Base-by-base conservation (phyloP, 306 rosid genomes). In the Acacia crassicarpa region DNA sequence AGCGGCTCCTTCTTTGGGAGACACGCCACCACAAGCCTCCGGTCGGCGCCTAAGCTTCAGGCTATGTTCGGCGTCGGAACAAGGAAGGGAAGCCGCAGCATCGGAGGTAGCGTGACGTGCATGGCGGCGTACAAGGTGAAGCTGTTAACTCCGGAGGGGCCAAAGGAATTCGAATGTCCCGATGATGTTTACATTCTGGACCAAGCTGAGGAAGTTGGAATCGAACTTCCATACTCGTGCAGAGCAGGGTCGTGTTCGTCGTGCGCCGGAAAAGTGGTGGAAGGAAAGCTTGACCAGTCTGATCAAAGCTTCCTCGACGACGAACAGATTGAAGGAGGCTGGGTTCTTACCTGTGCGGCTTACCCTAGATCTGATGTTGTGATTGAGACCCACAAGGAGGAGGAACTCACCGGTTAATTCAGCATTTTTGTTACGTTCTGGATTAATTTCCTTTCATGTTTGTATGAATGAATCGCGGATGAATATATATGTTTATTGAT, bases 201-300 rank as follows among this genome's bases (percentile, higher is more conserved):
- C 76, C 83, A 88, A 5, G 92, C 90, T 2, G 89, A 84, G 0
- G 94, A 71, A 2, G 0, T 0, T 0, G 75, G 75, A 1, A 1
- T 71, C 2, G 75, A 91, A 12, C 86, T 91, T 12, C 94, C 94
- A 0, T 91, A 86, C 82, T 91, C 94, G 0, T 91, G 92, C 84
- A 75, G 94, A 17, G 94, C 94, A 8, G 94, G 94, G 0, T 83
- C 94, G 35, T 91, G 94, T 86, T 91, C 94, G 19, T 84, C 92
- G 0, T 91, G 94, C 5, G 90, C 91, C 0, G 94, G 92, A 5
- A 91, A 83, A 51, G 71, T 91, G 4, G 76, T 79, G 17, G 4
- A 2, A 1, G 94, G 92, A 10, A 0, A 0, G 0, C 32, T 89
- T 41, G 95, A 91, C 30, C 95, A 91, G 80, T 83, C 91, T 0